Base-by-base conservation (phyloP, 2,329 filamentous ascomycete genomes). In the Ceratocystis alfenasii region DNA sequence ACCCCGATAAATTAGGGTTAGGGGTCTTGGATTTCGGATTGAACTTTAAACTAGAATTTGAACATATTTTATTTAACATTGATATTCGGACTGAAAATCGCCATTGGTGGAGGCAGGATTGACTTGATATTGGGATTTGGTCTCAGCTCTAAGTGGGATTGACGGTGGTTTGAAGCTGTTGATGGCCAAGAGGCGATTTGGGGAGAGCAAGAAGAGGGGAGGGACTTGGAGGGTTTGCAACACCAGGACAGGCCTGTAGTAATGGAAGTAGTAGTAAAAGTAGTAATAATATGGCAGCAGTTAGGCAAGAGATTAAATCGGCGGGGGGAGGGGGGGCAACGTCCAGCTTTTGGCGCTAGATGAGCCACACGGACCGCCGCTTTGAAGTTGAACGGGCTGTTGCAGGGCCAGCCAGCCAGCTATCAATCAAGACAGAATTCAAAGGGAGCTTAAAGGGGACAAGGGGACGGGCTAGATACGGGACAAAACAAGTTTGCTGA, bases 321-420 rank as follows among this genome's bases (percentile, higher is more conserved):
- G 20, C 55, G 28, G 55, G 55, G 55, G 55, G 15, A 2, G 33
- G 28, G 20, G 22, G 50, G 8, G 20, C 50, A 55, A 22, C 48
- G 28, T 59, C 28, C 55, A 59, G 55, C 55, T 59, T 59, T 59
- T 59, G 55, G 55, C 55, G 55, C 55, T 59, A 59, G 55, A 36
- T 30, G 55, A 59, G 55, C 55, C 55, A 59, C 55, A 59, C 55
- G 55, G 55, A 59, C 55, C 55, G 55, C 55, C 55, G 55, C 55
- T 36, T 59, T 59, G 55, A 36, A 36, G 28, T 59, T 59, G 55
- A 36, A 10, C 55, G 17, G n/a, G 55, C 28, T 20, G n/a, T 15
- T 55, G 50, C 25, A 59, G 20, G 17, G 30, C 15, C 30, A 33
- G 15, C 25, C 28, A 30, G 28, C 28, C 28, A 59, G 55, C 15